Base-by-base conservation (phyloP, 2,329 filamentous ascomycete genomes). In the Fusarium cyanostomum region DNA sequence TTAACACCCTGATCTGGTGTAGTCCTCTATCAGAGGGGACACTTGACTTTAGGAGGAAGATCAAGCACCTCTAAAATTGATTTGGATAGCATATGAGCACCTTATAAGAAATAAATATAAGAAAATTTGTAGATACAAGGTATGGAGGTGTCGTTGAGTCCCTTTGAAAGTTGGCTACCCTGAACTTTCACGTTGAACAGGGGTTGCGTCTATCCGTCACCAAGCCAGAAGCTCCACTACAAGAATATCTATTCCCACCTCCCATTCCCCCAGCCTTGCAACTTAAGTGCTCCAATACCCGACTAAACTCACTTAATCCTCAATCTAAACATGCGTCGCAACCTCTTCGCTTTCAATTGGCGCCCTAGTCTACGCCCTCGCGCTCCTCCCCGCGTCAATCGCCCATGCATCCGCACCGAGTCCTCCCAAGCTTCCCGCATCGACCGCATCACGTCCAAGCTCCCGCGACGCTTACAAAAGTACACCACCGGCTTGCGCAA, bases 401-500 rank as follows among this genome's bases (percentile, higher is more conserved):
- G 18, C 41, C 8, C 49, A 8, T 31, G 31, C 38, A 34, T 53
- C 42, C 72, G 68, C 30, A 33, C 63, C 38, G 52, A 72, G 49
- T 73, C 74, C n/a, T 68, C 73, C n/a, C 65, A 72, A 56, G 57
- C 73, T 3, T 73, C 77, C 21, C 79, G 79, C 18, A 74, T 81
- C 54, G 76, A 81, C 53, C 78, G 77, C 35, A 75, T 87, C 71
- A 79, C 85, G 18, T 59, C 77, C 28, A 82, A 82, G 60, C 82
- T 91, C 8, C 92, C 92, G 3, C 78, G 73, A 5, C 89, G 87
- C 59, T 82, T 96, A 11, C 90, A 86, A 55, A 83, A 81, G 49
- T 92, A 93, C 78, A 89, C 91, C 1, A 77, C 80, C 1, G 86
- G 87, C 1, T 85, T 99, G 4, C 86, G 89, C 55, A 82, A 85